Conservation (phyloP, 2,329 filamentous ascomycete species). For the Berkeleyomyces basicola region DNA sequence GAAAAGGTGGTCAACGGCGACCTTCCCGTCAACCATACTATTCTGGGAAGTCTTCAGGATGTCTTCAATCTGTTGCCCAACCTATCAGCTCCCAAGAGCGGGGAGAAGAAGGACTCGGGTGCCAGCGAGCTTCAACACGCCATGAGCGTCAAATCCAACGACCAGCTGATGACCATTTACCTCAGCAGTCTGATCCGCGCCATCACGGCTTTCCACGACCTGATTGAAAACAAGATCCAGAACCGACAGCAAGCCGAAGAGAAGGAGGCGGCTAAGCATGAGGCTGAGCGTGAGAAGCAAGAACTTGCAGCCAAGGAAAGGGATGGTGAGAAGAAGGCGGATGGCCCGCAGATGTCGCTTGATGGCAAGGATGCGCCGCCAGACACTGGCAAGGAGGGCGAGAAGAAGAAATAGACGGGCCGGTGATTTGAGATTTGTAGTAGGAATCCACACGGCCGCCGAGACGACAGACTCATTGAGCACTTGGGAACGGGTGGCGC, state of each 20-base stretch:
- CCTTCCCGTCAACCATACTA: conserved; percentile 90
- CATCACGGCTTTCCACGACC: conserved; percentile 95
- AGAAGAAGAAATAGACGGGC: conserved; percentile 29
- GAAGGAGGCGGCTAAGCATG: conserved; percentile 73
- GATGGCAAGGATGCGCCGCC: conserved; percentile 34
- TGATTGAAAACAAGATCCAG: conserved; percentile 99
- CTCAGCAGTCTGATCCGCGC: conserved; percentile 90
- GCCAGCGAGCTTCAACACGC: conserved; percentile 72
- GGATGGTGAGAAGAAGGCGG: conserved; percentile 32
- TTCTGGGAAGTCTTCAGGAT: conserved; percentile 95
- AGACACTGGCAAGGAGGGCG: conserved; percentile 32
- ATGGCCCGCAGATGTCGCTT: conserved; percentile 12
- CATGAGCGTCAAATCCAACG: conserved; percentile 98
- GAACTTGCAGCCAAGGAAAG: conserved; percentile 24
- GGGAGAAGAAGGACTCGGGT: conserved; percentile 41
- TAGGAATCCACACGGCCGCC: neutral
- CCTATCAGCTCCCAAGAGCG: conserved; percentile 64
- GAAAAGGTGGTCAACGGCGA: conserved; percentile 90
- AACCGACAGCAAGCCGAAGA: conserved; percentile 96
- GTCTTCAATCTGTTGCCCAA: conserved; percentile 98
- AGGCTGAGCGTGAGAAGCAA: conserved; percentile 44
- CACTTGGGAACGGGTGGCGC: conserved; percentile 4
- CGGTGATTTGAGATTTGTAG: neutral
- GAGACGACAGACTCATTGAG: conserved; percentile 1
- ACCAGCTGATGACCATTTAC: conserved; percentile 97